Evolutionary conservation across 805 yeast species (phyloP).

Genomic region (Spathaspora arborariae): DNA sequence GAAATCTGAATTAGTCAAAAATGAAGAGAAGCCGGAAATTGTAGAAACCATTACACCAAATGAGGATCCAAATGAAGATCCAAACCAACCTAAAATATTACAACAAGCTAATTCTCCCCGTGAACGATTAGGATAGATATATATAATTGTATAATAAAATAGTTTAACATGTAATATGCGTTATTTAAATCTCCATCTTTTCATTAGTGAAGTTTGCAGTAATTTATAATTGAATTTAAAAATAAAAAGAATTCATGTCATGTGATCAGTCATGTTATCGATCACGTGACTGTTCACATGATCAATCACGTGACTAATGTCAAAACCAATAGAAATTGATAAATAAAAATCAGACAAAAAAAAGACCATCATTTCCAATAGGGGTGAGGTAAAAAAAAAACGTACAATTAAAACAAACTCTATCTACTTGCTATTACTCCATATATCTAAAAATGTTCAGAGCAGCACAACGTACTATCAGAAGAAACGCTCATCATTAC

Average conservation of each 20-base stretch:
- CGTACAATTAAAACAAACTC: background rate
- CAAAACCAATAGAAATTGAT: background rate
- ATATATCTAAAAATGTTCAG: slow-evolving; percentile 26
- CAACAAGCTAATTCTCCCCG: background rate
- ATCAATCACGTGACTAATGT: background rate
- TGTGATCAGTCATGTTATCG: no score
- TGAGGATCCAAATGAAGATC: background rate
- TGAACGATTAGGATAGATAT: background rate
- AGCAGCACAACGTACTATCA: slow-evolving; percentile 33
- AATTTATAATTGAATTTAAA: no score
- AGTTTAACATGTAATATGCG: background rate
- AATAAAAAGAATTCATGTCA: no score
- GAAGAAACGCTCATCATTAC: slow-evolving; percentile 41
- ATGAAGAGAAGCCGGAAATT: background rate
- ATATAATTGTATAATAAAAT: background rate
- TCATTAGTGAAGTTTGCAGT: background rate
- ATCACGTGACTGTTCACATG: no score
- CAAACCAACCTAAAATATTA: background rate
- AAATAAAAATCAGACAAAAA: background rate
- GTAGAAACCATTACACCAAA: background rate
- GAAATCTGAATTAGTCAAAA: background rate
- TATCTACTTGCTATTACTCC: background rate
- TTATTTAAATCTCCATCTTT: no score
- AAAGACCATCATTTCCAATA: background rate
- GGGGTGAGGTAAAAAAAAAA: background rate